Base-by-base conservation (phyloP, 176 grass and related monocot species). In the Cenchrus fungigraminus region DNA sequence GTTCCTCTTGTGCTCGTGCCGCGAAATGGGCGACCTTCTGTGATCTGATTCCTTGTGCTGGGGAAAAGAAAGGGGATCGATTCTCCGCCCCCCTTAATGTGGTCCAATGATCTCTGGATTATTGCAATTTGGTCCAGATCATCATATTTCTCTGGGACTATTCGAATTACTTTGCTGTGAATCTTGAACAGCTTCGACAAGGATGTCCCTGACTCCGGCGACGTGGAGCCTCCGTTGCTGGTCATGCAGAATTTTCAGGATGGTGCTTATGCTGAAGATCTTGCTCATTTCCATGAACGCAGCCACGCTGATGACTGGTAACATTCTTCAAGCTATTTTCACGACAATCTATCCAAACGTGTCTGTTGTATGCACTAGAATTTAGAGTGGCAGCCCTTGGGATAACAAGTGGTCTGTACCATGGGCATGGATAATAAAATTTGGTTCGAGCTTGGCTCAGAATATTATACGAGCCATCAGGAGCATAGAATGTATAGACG, bases 161-260 rank as follows among this genome's bases (percentile, higher is more conserved):
- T 82, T 61, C 19, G 25, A 55, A 76, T 28, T 68, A 22, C 4
- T 0, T 14, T 86, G 74, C 57, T 87, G 59, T 43, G 31, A 43
- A 76, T 88, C 6, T 47, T 31, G 71, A 85, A 34, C 91, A 98
- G 97, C 78, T 96, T 94, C 46, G 97, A 98, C 77, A 95, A 98
- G 88, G 97, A 98, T 70, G 88, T 65, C 10, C 90, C 90, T 4
- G 90, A 91, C 64, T 80, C 88, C 25, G 72, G 40, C 22, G 88
- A 98, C 28, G 86, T 91, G 10, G 96, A 92, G 68, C 87, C 97
- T 6, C 86, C 76, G 3, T 79, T 95, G 79, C 56, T 92, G 75
- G 88, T 83, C 6, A 61, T 92, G 84, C 97, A 89, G 74, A 95
- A 80, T 71, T 98, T 86, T 10, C 94, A 92, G 82, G 89, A 92